Percentiles rank a stretch among this genome's conserved stretches.
These are phyloP conservation scores for Camelina sativa DNA, from an alignment of 345 rosid genomes.

Conservation along the genomic window DNA sequence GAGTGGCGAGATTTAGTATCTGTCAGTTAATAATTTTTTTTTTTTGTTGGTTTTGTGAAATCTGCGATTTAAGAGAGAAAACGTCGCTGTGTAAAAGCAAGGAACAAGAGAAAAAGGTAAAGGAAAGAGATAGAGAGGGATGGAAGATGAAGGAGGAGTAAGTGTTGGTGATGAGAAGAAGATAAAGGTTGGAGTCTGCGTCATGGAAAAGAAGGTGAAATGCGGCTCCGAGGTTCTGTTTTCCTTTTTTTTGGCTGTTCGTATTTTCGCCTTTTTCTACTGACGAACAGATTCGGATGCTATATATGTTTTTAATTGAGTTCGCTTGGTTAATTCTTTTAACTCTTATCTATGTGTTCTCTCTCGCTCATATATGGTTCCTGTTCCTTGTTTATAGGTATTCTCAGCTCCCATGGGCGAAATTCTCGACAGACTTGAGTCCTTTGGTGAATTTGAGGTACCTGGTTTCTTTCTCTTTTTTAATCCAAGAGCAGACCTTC, in stretches of 20 bases:
- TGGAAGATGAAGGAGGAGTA: conserved; percentile 42
- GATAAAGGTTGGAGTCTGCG: conserved; percentile 70
- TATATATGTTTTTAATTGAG: neutral
- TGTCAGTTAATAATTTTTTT: neutral
- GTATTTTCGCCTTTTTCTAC: conserved; percentile 25
- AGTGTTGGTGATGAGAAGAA: conserved; percentile 42
- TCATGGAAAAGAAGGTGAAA: conserved; percentile 81
- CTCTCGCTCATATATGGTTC: conserved; percentile 3
- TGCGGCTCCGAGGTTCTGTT: conserved; percentile 59
- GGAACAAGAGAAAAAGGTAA: neutral
- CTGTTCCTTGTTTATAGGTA: conserved; percentile 48
- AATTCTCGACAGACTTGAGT: conserved; percentile 79
- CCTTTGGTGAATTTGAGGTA: conserved; percentile 98
- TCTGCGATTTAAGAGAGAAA: conserved; percentile 29
- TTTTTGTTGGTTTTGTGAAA: conserved; percentile 20
- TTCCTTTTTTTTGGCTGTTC: conserved; percentile 35
- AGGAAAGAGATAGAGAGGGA: neutral
- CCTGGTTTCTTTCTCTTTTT: neutral
- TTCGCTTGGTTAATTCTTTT: too few species aligned
- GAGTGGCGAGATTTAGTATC: neutral
- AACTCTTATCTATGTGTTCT: conserved; percentile 5
- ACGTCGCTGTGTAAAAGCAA: conserved; percentile 16
- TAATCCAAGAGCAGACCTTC: neutral
- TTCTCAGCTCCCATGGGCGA: conserved; percentile 90
- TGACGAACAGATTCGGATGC: conserved; percentile 29